Percentiles rank a stretch among this genome's conserved stretches.
Conservation (phyloP, 176 grass and related monocot species). For the Elymus sibiricus region DNA sequence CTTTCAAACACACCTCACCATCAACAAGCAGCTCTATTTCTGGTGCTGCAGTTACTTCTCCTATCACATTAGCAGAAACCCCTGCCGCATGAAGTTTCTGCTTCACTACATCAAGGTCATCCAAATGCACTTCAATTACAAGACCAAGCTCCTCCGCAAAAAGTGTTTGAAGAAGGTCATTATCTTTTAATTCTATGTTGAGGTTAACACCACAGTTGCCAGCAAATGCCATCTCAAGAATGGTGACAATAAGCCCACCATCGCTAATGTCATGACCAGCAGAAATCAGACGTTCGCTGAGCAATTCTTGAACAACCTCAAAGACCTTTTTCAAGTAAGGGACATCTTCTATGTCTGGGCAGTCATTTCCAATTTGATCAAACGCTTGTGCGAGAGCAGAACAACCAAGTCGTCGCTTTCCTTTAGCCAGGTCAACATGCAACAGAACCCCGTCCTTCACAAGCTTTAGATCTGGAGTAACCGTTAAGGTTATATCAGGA, state of each 20-base stretch:
- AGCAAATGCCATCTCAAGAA: slow-evolving; percentile 95
- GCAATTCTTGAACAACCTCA: slow-evolving; percentile 62
- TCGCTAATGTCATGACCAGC: slow-evolving; percentile 90
- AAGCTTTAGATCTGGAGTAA: slow-evolving; percentile 89
- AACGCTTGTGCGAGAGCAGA: slow-evolving; percentile 85
- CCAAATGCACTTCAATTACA: slow-evolving; percentile 52
- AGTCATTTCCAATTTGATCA: slow-evolving; percentile 83
- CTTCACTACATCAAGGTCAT: slow-evolving; percentile 43
- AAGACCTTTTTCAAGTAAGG: slow-evolving; percentile 71
- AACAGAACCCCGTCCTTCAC: slow-evolving; percentile 63
- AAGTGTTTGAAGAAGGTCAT: slow-evolving; percentile 52
- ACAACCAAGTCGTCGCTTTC: slow-evolving; percentile 60
- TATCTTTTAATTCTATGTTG: slow-evolving; percentile 51
- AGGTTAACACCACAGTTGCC: slow-evolving; percentile 80
- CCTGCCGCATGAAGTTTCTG: slow-evolving; percentile 62
- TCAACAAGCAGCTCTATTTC: slow-evolving; percentile 59
- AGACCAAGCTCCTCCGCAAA: slow-evolving; percentile 92
- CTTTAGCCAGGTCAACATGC: slow-evolving; percentile 87
- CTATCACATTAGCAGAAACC: slow-evolving; percentile 56
- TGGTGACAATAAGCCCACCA: slow-evolving; percentile 73
- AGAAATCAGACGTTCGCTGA: slow-evolving; percentile 67
- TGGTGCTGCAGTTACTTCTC: slow-evolving; percentile 59
- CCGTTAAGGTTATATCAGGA: slow-evolving; percentile 89
- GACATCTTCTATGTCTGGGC: slow-evolving; percentile 84
- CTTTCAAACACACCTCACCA: slow-evolving; percentile 50